These are phyloP conservation scores for Russula emetica DNA, from an alignment of 768 basidiomycete species.

Conservation along the genomic window DNA sequence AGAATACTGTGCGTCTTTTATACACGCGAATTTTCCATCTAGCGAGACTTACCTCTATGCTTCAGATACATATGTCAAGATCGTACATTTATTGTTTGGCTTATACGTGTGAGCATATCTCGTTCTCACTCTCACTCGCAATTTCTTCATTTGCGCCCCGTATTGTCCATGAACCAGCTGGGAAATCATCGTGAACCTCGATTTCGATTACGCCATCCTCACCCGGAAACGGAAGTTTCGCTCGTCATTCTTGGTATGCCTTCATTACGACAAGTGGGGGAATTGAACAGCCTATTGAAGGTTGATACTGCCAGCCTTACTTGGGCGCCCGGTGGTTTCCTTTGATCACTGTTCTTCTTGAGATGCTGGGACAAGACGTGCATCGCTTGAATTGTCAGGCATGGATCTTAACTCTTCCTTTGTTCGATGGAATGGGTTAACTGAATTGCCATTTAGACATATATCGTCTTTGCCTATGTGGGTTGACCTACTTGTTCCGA, in stretches of 20 bases:
- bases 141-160: not conserved
- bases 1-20: not conserved
- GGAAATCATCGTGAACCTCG: constrained; percentile 16
- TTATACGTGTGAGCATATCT: constrained; percentile 14
- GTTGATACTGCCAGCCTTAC: not conserved
- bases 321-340: not conserved
- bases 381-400: not conserved
- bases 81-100: constrained; percentile 14
- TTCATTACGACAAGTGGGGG: not conserved
- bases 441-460: not conserved
- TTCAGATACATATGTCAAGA: not conserved
- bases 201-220: constrained; percentile 9
- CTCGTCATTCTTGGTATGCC: constrained; percentile 7
- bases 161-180: constrained; percentile 7
- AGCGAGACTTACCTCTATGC: not conserved
- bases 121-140: not conserved
- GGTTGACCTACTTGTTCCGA: not conserved
- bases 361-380: not conserved
- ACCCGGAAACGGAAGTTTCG: constrained; percentile 2
- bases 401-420: not conserved
- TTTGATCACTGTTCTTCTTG: not conserved
- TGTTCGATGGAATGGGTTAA: not conserved
- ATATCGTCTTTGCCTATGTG: not conserved
- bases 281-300: not conserved
- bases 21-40: not conserved